Evolutionary conservation across 495 filamentous ascomycete genomes (phyloP).

Genomic region (Trypethelium eluteriae): DNA sequence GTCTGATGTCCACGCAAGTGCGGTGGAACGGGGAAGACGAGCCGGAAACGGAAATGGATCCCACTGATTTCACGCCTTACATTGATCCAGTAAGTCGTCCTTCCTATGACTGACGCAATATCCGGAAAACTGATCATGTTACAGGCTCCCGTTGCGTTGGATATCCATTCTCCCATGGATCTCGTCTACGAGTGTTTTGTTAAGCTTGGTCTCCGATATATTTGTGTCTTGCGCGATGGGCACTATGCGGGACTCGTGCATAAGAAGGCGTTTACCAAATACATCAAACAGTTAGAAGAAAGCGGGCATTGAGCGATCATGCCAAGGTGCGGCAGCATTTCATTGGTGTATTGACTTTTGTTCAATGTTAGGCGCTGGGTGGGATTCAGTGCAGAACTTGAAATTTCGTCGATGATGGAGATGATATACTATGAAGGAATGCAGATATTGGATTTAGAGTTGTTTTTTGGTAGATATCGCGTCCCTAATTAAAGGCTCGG

Average conservation of each 20-base stretch:
- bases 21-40: conserved; percentile 44
- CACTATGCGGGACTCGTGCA: conserved; percentile 84
- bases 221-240: conserved; percentile 80
- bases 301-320: conserved; percentile 9
- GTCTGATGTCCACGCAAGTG: conserved; percentile 67
- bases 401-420: neutral
- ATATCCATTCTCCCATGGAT: conserved; percentile 87
- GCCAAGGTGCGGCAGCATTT: neutral
- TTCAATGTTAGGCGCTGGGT: neutral
- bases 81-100: conserved; percentile 58
- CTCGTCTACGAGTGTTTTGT: conserved; percentile 95
- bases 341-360: neutral
- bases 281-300: conserved; percentile 72
- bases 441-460: neutral
- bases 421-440: neutral
- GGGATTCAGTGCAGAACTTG: neutral
- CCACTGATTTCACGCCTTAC: conserved; percentile 77
- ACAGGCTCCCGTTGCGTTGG: conserved; percentile 69
- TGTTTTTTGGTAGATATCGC: too few species aligned
- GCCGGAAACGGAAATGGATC: conserved; percentile 51
- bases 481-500: too few species aligned
- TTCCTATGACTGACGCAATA: conserved; percentile 30
- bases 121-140: conserved; percentile 28
- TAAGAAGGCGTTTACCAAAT: conserved; percentile 96
- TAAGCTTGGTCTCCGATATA: conserved; percentile 84